These are phyloP conservation scores for Russula virescens DNA, from an alignment of 768 basidiomycete genomes.

Conservation along the genomic window DNA sequence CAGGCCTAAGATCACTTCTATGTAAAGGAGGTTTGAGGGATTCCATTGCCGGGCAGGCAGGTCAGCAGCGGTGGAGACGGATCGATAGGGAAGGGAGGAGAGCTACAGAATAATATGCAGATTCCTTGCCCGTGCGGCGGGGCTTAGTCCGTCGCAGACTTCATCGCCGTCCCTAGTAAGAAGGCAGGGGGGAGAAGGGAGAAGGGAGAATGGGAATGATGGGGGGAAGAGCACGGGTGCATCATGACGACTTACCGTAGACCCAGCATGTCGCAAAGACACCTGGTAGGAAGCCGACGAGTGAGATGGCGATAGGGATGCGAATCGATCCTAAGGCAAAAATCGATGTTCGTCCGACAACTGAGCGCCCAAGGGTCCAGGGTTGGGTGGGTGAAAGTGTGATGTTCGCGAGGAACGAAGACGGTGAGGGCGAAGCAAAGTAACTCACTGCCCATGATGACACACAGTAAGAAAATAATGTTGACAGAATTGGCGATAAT, in stretches of 20 bases:
- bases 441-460: too few relatives aligned
- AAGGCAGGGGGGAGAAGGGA: too few relatives aligned
- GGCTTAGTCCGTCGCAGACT: not conserved
- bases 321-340: not conserved
- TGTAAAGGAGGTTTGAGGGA: not conserved
- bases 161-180: not conserved
- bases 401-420: too few relatives aligned
- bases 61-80: too few relatives aligned
- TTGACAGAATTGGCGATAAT: too few relatives aligned
- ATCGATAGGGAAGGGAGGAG: not conserved
- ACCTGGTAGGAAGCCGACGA: not conserved
- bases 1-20: not conserved
- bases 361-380: not conserved
- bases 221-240: too few relatives aligned
- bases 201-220: not conserved
- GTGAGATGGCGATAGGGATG: not conserved
- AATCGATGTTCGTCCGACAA: not conserved
- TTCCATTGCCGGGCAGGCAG: too few relatives aligned
- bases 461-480: too few relatives aligned
- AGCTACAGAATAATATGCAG: slow-evolving; percentile 1
- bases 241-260: slow-evolving; percentile 1
- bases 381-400: too few relatives aligned
- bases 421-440: too few relatives aligned
- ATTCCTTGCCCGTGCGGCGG: slow-evolving; percentile 3
- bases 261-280: slow-evolving; percentile 9